phyloP scores from a whole-genome alignment of 2,329 filamentous ascomycete genomes.

The Stemphylium beticola region DNA sequence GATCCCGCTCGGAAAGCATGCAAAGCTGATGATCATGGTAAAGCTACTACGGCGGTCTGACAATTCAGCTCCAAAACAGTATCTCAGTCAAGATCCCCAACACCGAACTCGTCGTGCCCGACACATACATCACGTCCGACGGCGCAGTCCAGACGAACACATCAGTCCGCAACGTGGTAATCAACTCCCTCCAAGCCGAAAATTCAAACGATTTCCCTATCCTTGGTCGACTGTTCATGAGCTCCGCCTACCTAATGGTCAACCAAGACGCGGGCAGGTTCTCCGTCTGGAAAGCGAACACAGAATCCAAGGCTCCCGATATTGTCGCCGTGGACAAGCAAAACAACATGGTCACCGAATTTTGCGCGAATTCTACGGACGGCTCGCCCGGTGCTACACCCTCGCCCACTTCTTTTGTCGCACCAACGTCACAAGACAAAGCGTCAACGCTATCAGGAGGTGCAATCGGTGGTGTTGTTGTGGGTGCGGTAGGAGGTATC shows the following conservation, averaged over 20 bases:
- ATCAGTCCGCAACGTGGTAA: conserved; percentile 19
- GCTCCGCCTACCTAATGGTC: conserved; percentile 25
- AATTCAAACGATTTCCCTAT: conserved; percentile 23
- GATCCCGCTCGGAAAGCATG: background rate
- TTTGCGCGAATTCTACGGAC: conserved; percentile 13
- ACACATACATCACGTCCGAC: conserved; percentile 16
- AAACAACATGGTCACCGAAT: conserved; percentile 15
- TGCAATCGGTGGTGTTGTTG: conserved; percentile 24
- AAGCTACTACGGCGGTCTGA: conserved; percentile 28
- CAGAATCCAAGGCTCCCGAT: conserved; percentile 7
- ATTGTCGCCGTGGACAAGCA: conserved; percentile 17
- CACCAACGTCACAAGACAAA: conserved; percentile 6
- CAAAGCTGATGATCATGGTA: conserved; percentile 7
- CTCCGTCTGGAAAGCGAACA: conserved; percentile 21
- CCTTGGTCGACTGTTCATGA: conserved; percentile 25
- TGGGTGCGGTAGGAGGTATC: conserved; percentile 21
- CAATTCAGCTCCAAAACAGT: conserved; percentile 21
- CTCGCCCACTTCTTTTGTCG: conserved; percentile 5
- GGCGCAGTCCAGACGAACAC: conserved; percentile 16
- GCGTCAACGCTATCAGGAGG: conserved; percentile 16
- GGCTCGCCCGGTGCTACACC: background rate
- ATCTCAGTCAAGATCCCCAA: conserved; percentile 20
- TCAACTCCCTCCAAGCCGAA: conserved; percentile 19
- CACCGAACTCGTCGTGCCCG: conserved; percentile 24
- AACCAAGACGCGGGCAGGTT: conserved; percentile 24